A percentile compares a stretch with the other conserved stretches of the same genome.
These are phyloP conservation scores for Diaporthe citri DNA, from an alignment of 2,329 filamentous ascomycete species.

Conservation along the genomic window DNA sequence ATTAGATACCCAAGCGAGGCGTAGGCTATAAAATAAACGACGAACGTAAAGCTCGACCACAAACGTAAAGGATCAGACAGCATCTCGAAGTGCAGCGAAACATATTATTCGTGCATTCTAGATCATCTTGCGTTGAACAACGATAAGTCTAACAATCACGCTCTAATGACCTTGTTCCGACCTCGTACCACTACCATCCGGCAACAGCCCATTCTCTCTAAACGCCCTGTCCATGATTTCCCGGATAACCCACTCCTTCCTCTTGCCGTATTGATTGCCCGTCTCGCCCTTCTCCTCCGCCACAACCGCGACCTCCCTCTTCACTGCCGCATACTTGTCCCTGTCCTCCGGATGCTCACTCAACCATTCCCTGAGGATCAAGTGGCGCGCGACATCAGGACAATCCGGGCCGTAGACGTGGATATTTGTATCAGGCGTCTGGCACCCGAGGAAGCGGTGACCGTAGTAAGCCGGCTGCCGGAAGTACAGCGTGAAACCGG, in stretches of 20 bases:
- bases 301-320: constrained; percentile 47
- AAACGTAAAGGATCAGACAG: too few species aligned
- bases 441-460: constrained; percentile 60
- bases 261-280: constrained; percentile 12
- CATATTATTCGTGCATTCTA: not conserved
- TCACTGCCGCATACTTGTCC: constrained; percentile 54
- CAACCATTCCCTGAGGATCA: constrained; percentile 61
- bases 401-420: constrained; percentile 61
- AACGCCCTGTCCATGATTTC: constrained; percentile 6
- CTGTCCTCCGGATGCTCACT: constrained; percentile 52
- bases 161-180: too few species aligned
- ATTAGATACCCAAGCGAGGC: too few species aligned
- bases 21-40: not conserved
- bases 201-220: constrained; percentile 44
- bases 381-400: constrained; percentile 57
- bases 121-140: not conserved
- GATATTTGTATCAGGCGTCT: constrained; percentile 57
- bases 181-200: not conserved
- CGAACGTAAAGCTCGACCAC: not conserved
- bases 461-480: constrained; percentile 62
- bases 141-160: too few species aligned
- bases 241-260: constrained; percentile 7
- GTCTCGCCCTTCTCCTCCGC: constrained; percentile 6
- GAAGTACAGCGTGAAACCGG: constrained; percentile 59
- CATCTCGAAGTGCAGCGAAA: not conserved